These are phyloP conservation scores for Nemania sp. DNA, from an alignment of 2,329 filamentous ascomycete species.

Conservation along the genomic window DNA sequence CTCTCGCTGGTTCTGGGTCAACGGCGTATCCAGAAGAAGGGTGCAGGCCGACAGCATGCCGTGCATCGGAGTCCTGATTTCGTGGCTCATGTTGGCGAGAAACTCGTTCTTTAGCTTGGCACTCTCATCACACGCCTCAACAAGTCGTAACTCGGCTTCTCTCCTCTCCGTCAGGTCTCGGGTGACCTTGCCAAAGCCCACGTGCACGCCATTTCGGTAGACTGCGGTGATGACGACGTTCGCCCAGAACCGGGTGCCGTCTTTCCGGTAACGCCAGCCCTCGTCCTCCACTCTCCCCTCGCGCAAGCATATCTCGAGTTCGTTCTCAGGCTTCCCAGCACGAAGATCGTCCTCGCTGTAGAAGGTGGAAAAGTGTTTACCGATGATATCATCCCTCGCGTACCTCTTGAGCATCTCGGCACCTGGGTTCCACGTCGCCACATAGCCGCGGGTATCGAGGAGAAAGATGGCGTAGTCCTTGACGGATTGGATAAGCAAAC, in stretches of 20 bases:
- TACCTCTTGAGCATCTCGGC: constrained; percentile 14
- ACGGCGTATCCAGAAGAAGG: constrained; percentile 11
- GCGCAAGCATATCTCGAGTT: constrained; percentile 17
- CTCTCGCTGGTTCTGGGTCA: constrained; percentile 10
- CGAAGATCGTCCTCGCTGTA: constrained; percentile 18
- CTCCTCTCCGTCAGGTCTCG: constrained; percentile 18
- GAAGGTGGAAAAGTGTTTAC: constrained; percentile 14
- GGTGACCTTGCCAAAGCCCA: constrained; percentile 21
- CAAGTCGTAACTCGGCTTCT: constrained; percentile 10
- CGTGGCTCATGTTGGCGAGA: constrained; percentile 22
- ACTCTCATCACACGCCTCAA: constrained; percentile 19
- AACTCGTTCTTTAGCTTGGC: constrained; percentile 21
- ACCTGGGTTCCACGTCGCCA: constrained; percentile 17
- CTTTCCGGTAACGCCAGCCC: constrained; percentile 20
- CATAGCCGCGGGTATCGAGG: constrained; percentile 15
- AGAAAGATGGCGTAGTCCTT: constrained; percentile 23
- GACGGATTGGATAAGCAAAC: constrained; percentile 12
- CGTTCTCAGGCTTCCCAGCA: constrained; percentile 9
- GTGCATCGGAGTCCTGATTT: constrained; percentile 19
- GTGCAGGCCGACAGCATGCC: constrained; percentile 19
- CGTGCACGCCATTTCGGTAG: constrained; percentile 13
- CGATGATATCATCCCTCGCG: constrained; percentile 4
- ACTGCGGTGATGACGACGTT: constrained; percentile 21
- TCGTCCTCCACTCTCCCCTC: constrained; percentile 16
- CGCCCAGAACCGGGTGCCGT: constrained; percentile 19